These are phyloP conservation scores for Diaporthe sp. DNA, from an alignment of 2,329 filamentous ascomycete genomes.

Conservation along the genomic window DNA sequence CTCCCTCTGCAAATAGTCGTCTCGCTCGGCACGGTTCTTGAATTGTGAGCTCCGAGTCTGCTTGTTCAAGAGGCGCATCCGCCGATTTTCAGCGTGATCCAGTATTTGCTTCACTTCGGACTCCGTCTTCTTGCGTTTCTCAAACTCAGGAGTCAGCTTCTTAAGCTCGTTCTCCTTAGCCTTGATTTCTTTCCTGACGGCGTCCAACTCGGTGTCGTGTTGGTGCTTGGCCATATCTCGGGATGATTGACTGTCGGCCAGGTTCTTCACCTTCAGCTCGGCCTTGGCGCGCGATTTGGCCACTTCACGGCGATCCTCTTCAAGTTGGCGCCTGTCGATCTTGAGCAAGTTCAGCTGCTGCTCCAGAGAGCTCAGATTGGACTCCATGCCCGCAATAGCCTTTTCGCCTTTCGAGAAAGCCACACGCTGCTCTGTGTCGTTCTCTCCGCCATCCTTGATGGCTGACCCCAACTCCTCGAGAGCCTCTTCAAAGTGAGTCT, in stretches of 20 bases:
- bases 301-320: constrained; percentile 88
- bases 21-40: constrained; percentile 88
- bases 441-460: constrained; percentile 85
- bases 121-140: constrained; percentile 80
- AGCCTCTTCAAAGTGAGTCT: constrained; percentile 81
- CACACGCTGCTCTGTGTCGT: constrained; percentile 84
- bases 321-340: constrained; percentile 87
- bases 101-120: constrained; percentile 78
- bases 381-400: constrained; percentile 81
- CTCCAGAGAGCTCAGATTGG: constrained; percentile 82
- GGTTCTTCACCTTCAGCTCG: constrained; percentile 85
- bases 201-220: constrained; percentile 79
- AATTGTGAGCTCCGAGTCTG: constrained; percentile 92
- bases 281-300: constrained; percentile 86
- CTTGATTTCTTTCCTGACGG: constrained; percentile 81
- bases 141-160: constrained; percentile 82
- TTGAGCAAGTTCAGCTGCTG: constrained; percentile 87
- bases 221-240: constrained; percentile 80
- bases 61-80: constrained; percentile 89
- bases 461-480: constrained; percentile 87
- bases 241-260: constrained; percentile 85
- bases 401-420: constrained; percentile 84
- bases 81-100: constrained; percentile 80
- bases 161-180: constrained; percentile 83
- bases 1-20: constrained; percentile 84